Conservation (phyloP, 2,329 filamentous ascomycete genomes). For the Botryotinia narcissicola region DNA sequence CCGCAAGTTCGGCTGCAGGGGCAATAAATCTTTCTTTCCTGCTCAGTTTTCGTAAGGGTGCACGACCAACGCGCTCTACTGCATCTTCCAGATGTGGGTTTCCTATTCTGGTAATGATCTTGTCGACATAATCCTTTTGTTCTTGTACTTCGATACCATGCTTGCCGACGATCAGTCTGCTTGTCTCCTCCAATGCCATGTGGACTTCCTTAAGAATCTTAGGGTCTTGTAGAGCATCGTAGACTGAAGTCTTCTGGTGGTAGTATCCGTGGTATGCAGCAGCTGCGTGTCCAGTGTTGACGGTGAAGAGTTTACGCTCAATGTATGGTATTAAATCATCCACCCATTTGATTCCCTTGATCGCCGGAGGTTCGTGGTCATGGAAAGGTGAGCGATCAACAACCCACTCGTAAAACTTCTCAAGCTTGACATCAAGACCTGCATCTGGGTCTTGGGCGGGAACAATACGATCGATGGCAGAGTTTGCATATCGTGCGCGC, state of each 20-base stretch:
- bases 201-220: constrained; percentile 78
- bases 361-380: constrained; percentile 65
- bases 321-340: constrained; percentile 91
- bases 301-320: constrained; percentile 98
- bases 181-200: constrained; percentile 80
- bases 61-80: constrained; percentile 92
- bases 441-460: constrained; percentile 79
- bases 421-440: constrained; percentile 88
- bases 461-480: constrained; percentile 96
- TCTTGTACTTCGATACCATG: constrained; percentile 73
- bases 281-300: constrained; percentile 97
- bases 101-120: constrained; percentile 88
- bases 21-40: constrained; percentile 96
- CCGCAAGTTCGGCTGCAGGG: constrained; percentile 84
- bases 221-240: constrained; percentile 80
- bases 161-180: constrained; percentile 80
- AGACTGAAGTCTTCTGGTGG: constrained; percentile 80
- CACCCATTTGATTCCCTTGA: constrained; percentile 91
- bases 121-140: constrained; percentile 84
- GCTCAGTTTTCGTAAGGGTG: constrained; percentile 87
- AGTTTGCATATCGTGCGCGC: constrained; percentile 91
- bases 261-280: constrained; percentile 94
- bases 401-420: constrained; percentile 99
- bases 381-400: constrained; percentile 86
- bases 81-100: constrained; percentile 91